A percentile compares a stretch with the other conserved stretches of the same genome.
phyloP scores from a whole-genome alignment of 495 filamentous ascomycete genomes.

The Penicillium desertorum region DNA sequence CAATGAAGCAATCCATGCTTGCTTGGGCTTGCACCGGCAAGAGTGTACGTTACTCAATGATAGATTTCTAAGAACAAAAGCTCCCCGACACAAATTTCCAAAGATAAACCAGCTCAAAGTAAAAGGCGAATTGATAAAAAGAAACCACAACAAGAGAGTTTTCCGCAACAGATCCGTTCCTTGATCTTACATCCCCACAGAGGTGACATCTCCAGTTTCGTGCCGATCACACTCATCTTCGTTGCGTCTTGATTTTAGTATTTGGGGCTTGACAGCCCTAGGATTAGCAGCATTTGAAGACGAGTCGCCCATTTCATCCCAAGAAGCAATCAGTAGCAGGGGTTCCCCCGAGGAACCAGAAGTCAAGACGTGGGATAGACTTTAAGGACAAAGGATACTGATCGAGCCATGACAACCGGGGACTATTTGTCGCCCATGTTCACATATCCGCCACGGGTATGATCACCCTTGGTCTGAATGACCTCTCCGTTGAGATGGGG shows the following conservation, averaged over 20 bases:
- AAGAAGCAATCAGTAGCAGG: background rate
- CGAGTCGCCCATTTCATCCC: too few species aligned
- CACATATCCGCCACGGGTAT: background rate
- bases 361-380: background rate
- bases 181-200: background rate
- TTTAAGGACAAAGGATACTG: background rate
- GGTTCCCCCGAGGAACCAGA: background rate
- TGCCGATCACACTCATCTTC: too few species aligned
- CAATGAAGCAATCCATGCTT: background rate
- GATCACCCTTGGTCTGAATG: background rate
- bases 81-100: background rate
- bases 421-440: background rate
- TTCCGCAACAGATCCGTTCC: background rate
- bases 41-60: background rate
- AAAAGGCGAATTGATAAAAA: background rate
- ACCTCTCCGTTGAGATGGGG: background rate
- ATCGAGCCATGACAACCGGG: background rate
- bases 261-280: too few species aligned
- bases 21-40: background rate
- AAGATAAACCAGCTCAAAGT: background rate
- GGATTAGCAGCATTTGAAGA: too few species aligned
- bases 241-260: too few species aligned
- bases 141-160: background rate
- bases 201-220: background rate
- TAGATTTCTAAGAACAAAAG: background rate